Evolutionary conservation across 1,284 basidiomycete genomes (phyloP).

Genomic region (Puccinia novopanici): DNA sequence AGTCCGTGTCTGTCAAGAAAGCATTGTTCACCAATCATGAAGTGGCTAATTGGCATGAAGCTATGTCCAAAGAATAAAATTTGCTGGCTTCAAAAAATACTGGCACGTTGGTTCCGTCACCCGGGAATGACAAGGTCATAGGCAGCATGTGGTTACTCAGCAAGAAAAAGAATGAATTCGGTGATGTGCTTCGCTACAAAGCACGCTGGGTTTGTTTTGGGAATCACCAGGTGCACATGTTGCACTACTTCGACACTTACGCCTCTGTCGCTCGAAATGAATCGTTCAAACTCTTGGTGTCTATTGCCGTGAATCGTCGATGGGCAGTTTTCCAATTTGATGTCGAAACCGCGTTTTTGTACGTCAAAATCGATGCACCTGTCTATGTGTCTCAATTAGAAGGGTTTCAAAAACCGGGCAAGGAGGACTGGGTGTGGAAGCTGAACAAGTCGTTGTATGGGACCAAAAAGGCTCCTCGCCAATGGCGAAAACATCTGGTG

Average conservation of each 20-base stretch:
- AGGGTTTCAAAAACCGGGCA: not conserved
- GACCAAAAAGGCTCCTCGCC: slow-evolving; percentile 23
- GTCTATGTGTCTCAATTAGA: not conserved
- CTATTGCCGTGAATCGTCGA: not conserved
- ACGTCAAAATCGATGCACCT: not conserved
- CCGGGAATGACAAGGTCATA: too few species aligned
- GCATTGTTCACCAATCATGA: not conserved
- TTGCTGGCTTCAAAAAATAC: too few species aligned
- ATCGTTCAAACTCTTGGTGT: not conserved
- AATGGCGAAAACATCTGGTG: not conserved
- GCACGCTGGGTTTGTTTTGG: not conserved
- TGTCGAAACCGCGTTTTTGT: slow-evolving; percentile 2
- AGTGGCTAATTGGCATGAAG: not conserved
- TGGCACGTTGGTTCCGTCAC: too few species aligned
- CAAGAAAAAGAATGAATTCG: not conserved
- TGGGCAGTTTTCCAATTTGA: not conserved
- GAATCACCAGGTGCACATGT: not conserved
- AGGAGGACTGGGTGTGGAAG: slow-evolving; percentile 30
- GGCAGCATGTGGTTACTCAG: not conserved
- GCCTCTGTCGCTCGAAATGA: too few species aligned
- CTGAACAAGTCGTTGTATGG: slow-evolving; percentile 32
- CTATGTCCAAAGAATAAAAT: not conserved
- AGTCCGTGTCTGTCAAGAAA: not conserved
- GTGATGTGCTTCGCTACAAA: not conserved
- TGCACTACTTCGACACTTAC: not conserved